Conservation (phyloP, 2,329 filamentous ascomycete genomes). For the Sporothrix humicola region DNA sequence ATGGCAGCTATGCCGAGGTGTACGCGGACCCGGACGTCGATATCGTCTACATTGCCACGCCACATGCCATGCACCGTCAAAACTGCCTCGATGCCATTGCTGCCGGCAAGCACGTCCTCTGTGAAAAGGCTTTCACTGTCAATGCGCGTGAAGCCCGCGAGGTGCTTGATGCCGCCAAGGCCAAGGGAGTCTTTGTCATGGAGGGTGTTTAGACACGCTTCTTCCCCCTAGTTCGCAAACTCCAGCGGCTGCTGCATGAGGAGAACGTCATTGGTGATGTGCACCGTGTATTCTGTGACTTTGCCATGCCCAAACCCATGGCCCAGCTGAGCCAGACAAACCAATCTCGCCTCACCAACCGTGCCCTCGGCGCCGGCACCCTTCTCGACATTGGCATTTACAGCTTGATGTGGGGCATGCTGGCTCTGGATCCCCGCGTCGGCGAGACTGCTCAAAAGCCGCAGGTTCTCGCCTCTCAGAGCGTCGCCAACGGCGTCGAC, state of each 20-base stretch:
- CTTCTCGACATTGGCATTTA: constrained; percentile 55
- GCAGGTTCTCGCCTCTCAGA: constrained; percentile 48
- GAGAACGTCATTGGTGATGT: constrained; percentile 50
- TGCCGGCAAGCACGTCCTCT: constrained; percentile 52
- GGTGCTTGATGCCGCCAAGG: constrained; percentile 49
- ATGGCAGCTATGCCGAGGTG: constrained; percentile 50
- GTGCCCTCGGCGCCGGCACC: constrained; percentile 50
- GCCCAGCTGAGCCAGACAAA: constrained; percentile 44
- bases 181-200: constrained; percentile 51
- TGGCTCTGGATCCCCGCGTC: constrained; percentile 43
- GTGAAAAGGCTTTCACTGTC: constrained; percentile 54
- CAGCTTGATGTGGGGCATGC: constrained; percentile 49
- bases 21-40: constrained; percentile 52
- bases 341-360: constrained; percentile 47
- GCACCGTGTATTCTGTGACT: constrained; percentile 49
- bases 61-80: constrained; percentile 52
- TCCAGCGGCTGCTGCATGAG: constrained; percentile 48
- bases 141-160: constrained; percentile 49
- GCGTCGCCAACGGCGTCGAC: constrained; percentile 46
- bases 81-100: constrained; percentile 52
- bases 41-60: constrained; percentile 54
- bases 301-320: constrained; percentile 44
- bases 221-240: constrained; percentile 47
- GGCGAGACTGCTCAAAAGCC: constrained; percentile 37
- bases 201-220: constrained; percentile 56